Conservation (phyloP, 108 stramenopile species). For the Nannochloropsis gaditana region DNA sequence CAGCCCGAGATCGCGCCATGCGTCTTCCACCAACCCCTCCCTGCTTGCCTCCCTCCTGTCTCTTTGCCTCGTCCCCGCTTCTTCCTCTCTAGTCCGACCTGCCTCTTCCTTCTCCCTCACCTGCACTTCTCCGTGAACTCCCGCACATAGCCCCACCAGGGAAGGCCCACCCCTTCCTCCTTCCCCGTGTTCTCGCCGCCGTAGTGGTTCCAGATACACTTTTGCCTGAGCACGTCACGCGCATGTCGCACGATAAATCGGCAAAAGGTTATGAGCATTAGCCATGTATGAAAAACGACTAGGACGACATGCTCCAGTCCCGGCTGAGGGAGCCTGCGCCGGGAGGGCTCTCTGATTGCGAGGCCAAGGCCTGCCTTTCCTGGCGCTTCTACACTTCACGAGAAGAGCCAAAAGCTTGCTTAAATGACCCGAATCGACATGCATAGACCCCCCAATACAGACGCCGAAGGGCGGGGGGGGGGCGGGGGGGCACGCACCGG, state of each 20-base stretch:
- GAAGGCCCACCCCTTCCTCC: conserved; percentile 62
- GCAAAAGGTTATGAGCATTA: not conserved
- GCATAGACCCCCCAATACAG: not conserved
- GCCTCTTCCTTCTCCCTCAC: conserved; percentile 33
- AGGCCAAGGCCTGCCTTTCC: not conserved
- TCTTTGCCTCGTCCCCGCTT: not conserved
- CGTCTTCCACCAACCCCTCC: not conserved
- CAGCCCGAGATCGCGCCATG: not conserved
- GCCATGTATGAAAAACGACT: not conserved
- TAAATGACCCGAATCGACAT: not conserved
- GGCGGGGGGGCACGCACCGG: conserved; percentile 34
- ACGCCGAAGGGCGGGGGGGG: not conserved
- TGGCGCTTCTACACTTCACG: not conserved
- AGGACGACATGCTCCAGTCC: not conserved
- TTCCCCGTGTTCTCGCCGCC: conserved; percentile 27
- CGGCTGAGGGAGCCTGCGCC: not conserved
- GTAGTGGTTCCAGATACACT: conserved; percentile 28
- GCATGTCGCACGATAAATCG: not conserved
- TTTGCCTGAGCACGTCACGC: not conserved
- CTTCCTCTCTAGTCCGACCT: not conserved
- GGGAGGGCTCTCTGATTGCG: not conserved
- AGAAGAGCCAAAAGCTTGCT: not conserved
- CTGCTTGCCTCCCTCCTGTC: not conserved
- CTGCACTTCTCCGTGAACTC: conserved; percentile 66
- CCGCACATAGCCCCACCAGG: conserved; percentile 80